Conservation (phyloP, 176 grass and related monocot species). For the Cenchrus americanus region DNA sequence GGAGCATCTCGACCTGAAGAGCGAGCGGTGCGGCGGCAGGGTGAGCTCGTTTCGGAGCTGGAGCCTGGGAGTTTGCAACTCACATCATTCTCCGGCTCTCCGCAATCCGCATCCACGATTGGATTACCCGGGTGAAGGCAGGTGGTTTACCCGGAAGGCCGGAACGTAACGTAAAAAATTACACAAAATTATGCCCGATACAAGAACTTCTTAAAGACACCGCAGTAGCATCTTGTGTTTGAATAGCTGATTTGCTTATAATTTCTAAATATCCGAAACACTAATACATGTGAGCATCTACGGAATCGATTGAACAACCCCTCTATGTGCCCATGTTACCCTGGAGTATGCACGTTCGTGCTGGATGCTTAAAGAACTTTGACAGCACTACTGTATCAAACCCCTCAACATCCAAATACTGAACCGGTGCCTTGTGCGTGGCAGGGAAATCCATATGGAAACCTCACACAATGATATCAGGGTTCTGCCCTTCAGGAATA, state of each 20-base stretch:
- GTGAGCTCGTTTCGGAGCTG: neutral
- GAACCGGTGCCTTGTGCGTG: neutral
- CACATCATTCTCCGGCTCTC: too few species aligned
- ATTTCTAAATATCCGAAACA: conserved; percentile 14
- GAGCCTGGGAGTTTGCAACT: neutral
- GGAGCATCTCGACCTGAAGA: conserved; percentile 24
- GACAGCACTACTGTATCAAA: neutral
- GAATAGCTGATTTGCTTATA: conserved; percentile 29
- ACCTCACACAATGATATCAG: neutral
- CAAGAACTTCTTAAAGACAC: neutral
- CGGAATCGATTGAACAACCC: conserved; percentile 4
- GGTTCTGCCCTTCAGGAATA: neutral
- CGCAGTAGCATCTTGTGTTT: neutral
- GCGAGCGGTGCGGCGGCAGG: neutral
- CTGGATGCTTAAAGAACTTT: conserved; percentile 24
- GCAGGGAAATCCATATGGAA: neutral
- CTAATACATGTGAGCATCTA: conserved; percentile 7
- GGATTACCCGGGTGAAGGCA: neutral
- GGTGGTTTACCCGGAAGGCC: too few species aligned
- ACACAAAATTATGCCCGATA: neutral
- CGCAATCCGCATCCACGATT: neutral
- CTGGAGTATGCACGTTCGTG: neutral
- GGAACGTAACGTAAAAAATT: neutral
- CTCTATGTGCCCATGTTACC: neutral
- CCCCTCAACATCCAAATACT: neutral